Base-by-base conservation (phyloP, 108 stramenopile genomes). In the Cyclostephanos invisitatus region DNA sequence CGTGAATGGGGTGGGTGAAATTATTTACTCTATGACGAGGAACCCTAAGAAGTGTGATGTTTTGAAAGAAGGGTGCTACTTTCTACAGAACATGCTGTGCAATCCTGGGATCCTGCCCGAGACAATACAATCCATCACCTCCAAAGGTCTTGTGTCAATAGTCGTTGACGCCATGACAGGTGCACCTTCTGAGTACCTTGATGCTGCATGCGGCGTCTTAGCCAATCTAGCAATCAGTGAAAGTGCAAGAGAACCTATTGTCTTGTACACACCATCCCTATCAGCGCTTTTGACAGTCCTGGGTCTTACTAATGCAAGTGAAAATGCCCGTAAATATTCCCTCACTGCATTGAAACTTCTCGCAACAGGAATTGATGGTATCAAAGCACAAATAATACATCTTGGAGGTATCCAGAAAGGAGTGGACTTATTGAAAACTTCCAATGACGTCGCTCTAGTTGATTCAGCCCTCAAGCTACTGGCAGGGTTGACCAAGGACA, bases 211-310 rank as follows among this genome's bases (percentile, higher is more conserved):
- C 40, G 80, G 80, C 2, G 46, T 71, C 24, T 47, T 81, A 7
- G 51, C 70, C 4, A 81, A 77, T 42, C 44, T 81, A 42, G 80
- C 80, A 21, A 61, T 81, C 24, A 62, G 72, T 61, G 71, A 76
- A 49, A 49, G 47, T n/a, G 64, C 71, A 17, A 70, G 70, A 20
- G 14, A 32, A 3, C 55, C 21, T 5, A 74, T 81, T 53, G 67
- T 64, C 5, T 50, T 64, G 20, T 73, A 80, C 44, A n/a, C 53
- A 9, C 4, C 15, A 53, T 73, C 53, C 25, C 36, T 50, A 15
- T 62, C 21, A 63, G 53, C 51, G 35, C 44, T 71, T 2, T 71
- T 73, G 21, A 49, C 72, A 53, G 53, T 80, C 17, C 44, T 80
- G 62, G 55, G 51, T 29, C 15, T 38, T 25, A 21, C 56, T 48